Percentiles rank a stretch among this genome's conserved stretches.
phyloP scores from a whole-genome alignment of 2,329 filamentous ascomycete species.

The Sporothrix globosa region DNA sequence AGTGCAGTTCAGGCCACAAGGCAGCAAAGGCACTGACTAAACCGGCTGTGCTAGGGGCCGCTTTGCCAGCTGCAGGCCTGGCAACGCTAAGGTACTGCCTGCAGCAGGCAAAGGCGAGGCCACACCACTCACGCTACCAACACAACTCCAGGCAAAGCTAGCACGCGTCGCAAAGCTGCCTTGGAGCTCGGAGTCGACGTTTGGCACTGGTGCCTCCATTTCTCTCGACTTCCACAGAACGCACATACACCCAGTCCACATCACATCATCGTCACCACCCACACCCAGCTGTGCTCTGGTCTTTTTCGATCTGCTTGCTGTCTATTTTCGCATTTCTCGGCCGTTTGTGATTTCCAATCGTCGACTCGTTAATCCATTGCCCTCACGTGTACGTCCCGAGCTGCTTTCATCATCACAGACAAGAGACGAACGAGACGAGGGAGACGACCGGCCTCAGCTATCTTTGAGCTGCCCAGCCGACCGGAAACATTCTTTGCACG shows the following conservation, averaged over 20 bases:
- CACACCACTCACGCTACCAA: background rate
- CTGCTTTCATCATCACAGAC: background rate
- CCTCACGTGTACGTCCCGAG: background rate
- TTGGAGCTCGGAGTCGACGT: constrained; percentile 33
- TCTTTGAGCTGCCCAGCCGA: background rate
- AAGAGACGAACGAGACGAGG: background rate
- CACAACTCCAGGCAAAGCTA: constrained; percentile 20
- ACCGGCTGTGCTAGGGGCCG: background rate
- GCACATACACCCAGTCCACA: background rate
- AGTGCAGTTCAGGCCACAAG: constrained; percentile 29
- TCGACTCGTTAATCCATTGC: background rate
- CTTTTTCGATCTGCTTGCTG: background rate
- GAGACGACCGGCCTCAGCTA: background rate
- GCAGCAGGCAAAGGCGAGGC: constrained; percentile 25
- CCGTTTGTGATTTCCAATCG: background rate
- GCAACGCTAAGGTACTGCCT: constrained; percentile 18
- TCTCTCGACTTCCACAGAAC: constrained; percentile 11
- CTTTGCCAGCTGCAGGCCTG: background rate
- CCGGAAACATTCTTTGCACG: background rate
- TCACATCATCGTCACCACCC: constrained; percentile 13
- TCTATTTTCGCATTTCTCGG: background rate
- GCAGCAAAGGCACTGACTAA: constrained; percentile 26
- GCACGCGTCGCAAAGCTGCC: constrained; percentile 37
- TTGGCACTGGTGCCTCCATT: constrained; percentile 20
- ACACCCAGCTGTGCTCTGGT: background rate